These are phyloP conservation scores for Acanthochlamys bracteata DNA, from an alignment of 106 monocot genomes.

Conservation along the genomic window DNA sequence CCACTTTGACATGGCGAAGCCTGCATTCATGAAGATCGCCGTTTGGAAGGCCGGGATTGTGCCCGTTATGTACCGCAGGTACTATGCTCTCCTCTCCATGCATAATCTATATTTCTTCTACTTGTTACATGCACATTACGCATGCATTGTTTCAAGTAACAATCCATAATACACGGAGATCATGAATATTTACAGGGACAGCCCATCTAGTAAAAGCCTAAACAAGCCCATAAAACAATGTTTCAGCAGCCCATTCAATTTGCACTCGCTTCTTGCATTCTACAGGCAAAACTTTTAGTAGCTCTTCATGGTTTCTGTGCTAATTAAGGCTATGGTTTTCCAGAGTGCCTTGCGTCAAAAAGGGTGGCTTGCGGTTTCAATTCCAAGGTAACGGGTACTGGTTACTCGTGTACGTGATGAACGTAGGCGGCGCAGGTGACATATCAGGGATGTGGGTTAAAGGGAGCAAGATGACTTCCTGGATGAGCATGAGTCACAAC, in stretches of 20 bases:
- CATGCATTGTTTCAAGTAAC: too few relatives aligned
- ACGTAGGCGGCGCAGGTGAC: constrained; percentile 70
- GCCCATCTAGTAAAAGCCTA: too few relatives aligned
- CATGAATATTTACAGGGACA: too few relatives aligned
- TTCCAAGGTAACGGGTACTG: constrained; percentile 81
- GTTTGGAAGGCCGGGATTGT: constrained; percentile 69
- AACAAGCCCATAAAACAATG: too few relatives aligned
- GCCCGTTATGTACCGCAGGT: constrained; percentile 61
- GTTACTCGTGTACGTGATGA: constrained; percentile 67
- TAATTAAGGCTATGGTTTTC: too few relatives aligned
- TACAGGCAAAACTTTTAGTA: too few relatives aligned
- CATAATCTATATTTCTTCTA: neutral
- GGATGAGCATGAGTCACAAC: constrained; percentile 73
- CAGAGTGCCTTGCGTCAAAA: constrained; percentile 58
- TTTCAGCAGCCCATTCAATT: too few relatives aligned
- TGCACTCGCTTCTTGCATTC: too few relatives aligned
- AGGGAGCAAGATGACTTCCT: constrained; percentile 31
- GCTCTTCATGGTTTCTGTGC: too few relatives aligned
- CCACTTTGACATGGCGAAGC: constrained; percentile 92
- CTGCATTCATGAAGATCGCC: constrained; percentile 63
- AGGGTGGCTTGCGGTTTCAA: constrained; percentile 55
- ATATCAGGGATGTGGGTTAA: constrained; percentile 44
- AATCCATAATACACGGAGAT: too few relatives aligned
- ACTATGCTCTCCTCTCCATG: neutral
- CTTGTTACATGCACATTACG: too few relatives aligned